Conservation (phyloP, 345 rosid species). For the Aquilaria malaccensis region DNA sequence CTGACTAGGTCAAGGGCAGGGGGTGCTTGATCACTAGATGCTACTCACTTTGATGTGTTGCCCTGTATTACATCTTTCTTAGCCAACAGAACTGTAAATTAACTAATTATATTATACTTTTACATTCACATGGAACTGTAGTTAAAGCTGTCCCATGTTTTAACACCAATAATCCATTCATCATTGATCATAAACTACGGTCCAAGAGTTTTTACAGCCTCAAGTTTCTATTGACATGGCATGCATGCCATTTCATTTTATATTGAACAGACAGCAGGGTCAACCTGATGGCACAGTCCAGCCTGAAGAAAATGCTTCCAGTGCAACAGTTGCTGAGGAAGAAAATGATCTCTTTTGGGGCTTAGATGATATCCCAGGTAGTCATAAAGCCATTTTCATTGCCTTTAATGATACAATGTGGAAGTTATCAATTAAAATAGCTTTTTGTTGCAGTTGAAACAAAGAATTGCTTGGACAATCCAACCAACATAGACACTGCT, state of each 20-base stretch:
- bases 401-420: constrained; percentile 6
- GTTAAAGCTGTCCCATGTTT: no score
- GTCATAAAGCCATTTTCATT: background rate
- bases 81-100: no score
- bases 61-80: no score
- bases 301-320: constrained; percentile 35
- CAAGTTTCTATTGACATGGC: no score
- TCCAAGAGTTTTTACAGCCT: no score
- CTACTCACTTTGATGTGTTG: no score
- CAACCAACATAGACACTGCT: constrained; percentile 41
- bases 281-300: constrained; percentile 37
- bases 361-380: constrained; percentile 76
- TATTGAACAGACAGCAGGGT: constrained; percentile 51
- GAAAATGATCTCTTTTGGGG: constrained; percentile 76
- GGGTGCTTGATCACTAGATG: no score
- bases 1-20: no score
- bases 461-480: constrained; percentile 65
- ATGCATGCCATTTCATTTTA: background rate
- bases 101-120: no score
- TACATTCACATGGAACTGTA: no score
- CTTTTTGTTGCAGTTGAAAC: constrained; percentile 50
- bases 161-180: background rate
- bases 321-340: constrained; percentile 33
- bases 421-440: constrained; percentile 7
- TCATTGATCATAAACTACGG: no score